Evolutionary conservation across 2,329 filamentous ascomycete genomes (phyloP).

Genomic region (Pseudogymnoascus sp.): DNA sequence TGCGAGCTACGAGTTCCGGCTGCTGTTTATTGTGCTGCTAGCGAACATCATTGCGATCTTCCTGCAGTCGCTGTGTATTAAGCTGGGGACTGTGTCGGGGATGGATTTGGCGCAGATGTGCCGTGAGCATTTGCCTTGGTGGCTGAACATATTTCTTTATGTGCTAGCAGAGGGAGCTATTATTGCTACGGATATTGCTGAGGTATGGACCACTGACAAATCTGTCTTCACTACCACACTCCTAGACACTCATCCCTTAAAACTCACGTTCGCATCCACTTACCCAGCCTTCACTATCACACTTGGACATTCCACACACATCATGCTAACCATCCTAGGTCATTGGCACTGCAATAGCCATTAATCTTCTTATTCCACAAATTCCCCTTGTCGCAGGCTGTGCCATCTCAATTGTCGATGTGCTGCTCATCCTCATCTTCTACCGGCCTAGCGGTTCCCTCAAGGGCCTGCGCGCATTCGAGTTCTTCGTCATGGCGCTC

Average conservation of each 20-base stretch:
- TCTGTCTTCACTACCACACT: background rate
- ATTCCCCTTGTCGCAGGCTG: conserved; percentile 62
- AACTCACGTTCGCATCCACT: conserved; percentile 7
- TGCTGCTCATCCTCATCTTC: conserved; percentile 60
- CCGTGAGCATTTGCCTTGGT: conserved; percentile 40
- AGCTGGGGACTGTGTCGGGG: conserved; percentile 44
- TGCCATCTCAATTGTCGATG: conserved; percentile 60
- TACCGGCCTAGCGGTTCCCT: conserved; percentile 55
- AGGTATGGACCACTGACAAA: conserved; percentile 24
- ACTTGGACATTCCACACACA: background rate
- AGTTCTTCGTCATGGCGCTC: conserved; percentile 54
- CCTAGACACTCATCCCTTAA: background rate
- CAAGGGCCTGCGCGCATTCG: conserved; percentile 54
- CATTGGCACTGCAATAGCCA: conserved; percentile 62
- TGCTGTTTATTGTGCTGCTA: conserved; percentile 50
- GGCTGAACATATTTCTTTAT: conserved; percentile 46
- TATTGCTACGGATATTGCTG: conserved; percentile 47
- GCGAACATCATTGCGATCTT: conserved; percentile 54
- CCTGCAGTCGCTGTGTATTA: conserved; percentile 47
- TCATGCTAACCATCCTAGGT: conserved; percentile 35
- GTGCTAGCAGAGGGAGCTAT: conserved; percentile 46
- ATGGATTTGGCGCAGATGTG: conserved; percentile 45
- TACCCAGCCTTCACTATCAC: background rate
- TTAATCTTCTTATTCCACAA: conserved; percentile 57
- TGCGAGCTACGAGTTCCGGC: conserved; percentile 43